Evolutionary conservation across 2,329 filamentous ascomycete genomes (phyloP), one percentile per base, ranked within the genome.

Genomic region (Talaromyces sp.): DNA sequence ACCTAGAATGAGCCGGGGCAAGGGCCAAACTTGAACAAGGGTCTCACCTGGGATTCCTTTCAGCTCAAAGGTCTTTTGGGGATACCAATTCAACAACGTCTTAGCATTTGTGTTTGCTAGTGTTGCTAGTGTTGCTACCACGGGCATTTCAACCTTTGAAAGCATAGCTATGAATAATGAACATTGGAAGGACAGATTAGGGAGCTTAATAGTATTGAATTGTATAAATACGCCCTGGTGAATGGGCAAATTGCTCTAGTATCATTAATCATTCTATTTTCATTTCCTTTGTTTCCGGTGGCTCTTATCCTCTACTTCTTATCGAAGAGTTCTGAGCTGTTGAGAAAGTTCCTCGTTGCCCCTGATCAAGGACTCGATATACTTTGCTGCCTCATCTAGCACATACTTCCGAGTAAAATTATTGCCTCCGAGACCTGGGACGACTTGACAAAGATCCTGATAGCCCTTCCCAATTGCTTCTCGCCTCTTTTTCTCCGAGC

Each of bases 371-470:
- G 29, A 32, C 27, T 52, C 29, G 4, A 62, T 44, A 35, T 51
- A 62, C 14, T 49, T 41, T 3, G 55, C 61, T 14, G 59, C 37
- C 17, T 53, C 53, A 24, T 54, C 51, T 4, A 63, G 27, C 22
- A 63, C 36, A 40, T 62, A 61, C 16, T 63, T 63, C 5, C 61
- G 42, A 1, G 61, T 63, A 5, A 56, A 63, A 40, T 56, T 50
- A 19, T 59, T 55, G 4, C 43, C 52, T 17, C 49, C 46, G 5
- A 63, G 45, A 5, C 55, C 54, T 1, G 61, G 61, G 3, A 63
- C 61, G 14, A 54, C 30, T 3, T 45, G 39, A 9, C 55, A 62
- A 16, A 63, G 37, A 17, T 55, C 48, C 16, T 49, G 51, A 46
- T 63, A 63, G 16, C 55, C 46, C 4, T 57, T 46, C 32, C 42